Evolutionary conservation across 768 basidiomycete genomes (phyloP), one percentile per base, ranked within the genome.

Genomic region (Tylopilus sp.): DNA sequence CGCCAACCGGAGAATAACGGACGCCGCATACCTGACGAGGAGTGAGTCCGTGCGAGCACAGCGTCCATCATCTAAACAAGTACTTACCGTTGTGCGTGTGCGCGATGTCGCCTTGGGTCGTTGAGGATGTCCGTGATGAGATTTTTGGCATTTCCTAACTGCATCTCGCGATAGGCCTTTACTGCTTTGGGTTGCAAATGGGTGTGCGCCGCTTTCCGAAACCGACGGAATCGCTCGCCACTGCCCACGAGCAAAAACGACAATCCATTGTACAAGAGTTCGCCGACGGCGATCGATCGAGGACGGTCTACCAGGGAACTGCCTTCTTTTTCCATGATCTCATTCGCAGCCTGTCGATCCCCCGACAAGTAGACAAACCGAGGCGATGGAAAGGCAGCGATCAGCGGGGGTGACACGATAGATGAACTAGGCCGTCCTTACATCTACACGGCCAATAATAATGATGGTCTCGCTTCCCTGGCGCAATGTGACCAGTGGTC

Each of bases 271-370:
- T 75, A 78, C 0, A 82, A 65, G 0, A 77, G 73, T 40, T 82
- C 80, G 0, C 79, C 78, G 0, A 77, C 80, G 2, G 80, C 71
- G 31, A 84, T 75, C 36, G 68, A 74, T 2, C 61, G 59, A 10
- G 82, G 82, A 41, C 82, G 66, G 57, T 83, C 81, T 0, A 69
- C 75, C 12, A 78, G 66, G 0, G 68, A 58, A 0, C 73, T 74
- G 1, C 81, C 81, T 52, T 79, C 77, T 49, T 78, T 78, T 62
- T 83, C 81, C 80, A 83, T 78, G 40, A 83, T 77, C 10, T 82
- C 79, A 0, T 76, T 69, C 0, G 80, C 77, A 7, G 79, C 79
- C 62, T 82, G 68, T 72, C 21, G 20, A 17, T 28, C 4, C 8
- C 25, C 33, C 47, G 20, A 21, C 30, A 10, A 31, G 23, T 20